These are phyloP conservation scores for Viola odorata DNA, from an alignment of 345 rosid species.

Conservation along the genomic window DNA sequence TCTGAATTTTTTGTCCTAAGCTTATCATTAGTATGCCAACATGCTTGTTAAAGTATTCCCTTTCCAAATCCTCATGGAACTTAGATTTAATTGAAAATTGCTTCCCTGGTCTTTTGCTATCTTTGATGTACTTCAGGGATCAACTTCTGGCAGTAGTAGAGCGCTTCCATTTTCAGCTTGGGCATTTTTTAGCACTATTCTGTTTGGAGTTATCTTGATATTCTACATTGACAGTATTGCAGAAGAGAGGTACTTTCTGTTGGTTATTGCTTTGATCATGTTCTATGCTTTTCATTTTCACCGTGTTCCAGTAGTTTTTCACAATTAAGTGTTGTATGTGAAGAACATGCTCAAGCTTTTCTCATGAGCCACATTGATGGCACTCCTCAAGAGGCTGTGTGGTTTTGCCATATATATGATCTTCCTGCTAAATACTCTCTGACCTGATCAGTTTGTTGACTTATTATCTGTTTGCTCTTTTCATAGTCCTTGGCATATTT, in stretches of 20 bases:
- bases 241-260: conserved; percentile 73
- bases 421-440: no score
- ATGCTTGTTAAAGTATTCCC: conserved; percentile 4
- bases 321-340: no score
- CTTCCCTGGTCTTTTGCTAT: conserved; percentile 3
- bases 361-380: no score
- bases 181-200: conserved; percentile 75
- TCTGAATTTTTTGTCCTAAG: not conserved
- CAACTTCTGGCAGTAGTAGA: conserved; percentile 43
- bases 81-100: conserved; percentile 17
- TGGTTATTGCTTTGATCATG: conserved; percentile 3
- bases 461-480: no score
- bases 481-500: no score
- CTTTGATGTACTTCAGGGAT: conserved; percentile 51
- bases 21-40: not conserved
- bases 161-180: conserved; percentile 79
- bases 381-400: no score
- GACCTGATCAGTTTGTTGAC: no score
- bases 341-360: no score
- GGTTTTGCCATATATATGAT: no score
- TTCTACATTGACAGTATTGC: conserved; percentile 85
- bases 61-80: conserved; percentile 2
- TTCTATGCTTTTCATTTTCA: conserved; percentile 8
- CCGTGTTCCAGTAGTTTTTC: not conserved
- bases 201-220: conserved; percentile 78